Percentiles rank a stretch among this genome's conserved stretches.
phyloP scores from a whole-genome alignment of 1,284 basidiomycete species.

The Porogramme epimiltina region DNA sequence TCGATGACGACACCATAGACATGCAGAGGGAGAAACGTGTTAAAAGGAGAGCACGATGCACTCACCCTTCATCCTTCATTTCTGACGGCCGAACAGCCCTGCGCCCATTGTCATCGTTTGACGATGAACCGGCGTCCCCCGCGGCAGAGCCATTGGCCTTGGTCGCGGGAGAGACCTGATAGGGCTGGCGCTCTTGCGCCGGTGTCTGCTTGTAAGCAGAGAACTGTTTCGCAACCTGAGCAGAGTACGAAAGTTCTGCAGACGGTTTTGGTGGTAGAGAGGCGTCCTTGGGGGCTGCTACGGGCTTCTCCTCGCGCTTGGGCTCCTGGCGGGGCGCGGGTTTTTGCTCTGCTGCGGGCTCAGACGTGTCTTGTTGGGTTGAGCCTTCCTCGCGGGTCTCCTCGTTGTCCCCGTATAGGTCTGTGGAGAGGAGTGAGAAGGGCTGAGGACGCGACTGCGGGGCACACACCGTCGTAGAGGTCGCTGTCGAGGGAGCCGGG shows the following conservation, averaged over 20 bases:
- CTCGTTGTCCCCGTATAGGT: conserved; percentile 28
- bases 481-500: conserved; percentile 26
- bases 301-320: conserved; percentile 19
- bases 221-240: conserved; percentile 72
- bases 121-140: no score
- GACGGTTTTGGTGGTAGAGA: conserved; percentile 30
- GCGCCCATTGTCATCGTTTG: conserved; percentile 10
- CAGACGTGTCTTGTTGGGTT: conserved; percentile 14
- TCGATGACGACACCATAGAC: conserved; percentile 19
- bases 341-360: conserved; percentile 10
- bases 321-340: neutral
- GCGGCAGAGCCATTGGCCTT: conserved; percentile 17
- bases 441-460: neutral
- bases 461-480: conserved; percentile 26
- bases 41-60: conserved; percentile 31
- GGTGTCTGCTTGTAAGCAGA: conserved; percentile 69
- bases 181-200: conserved; percentile 64
- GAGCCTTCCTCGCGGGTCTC: conserved; percentile 18
- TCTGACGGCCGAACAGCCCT: conserved; percentile 65
- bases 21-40: conserved; percentile 10
- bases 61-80: conserved; percentile 95
- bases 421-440: conserved; percentile 2
- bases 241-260: conserved; percentile 58
- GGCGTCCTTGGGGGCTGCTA: conserved; percentile 14
- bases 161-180: conserved; percentile 25